Evolutionary conservation across 176 grass and related monocot genomes (phyloP).

Genomic region (Triticum dicoccoides): DNA sequence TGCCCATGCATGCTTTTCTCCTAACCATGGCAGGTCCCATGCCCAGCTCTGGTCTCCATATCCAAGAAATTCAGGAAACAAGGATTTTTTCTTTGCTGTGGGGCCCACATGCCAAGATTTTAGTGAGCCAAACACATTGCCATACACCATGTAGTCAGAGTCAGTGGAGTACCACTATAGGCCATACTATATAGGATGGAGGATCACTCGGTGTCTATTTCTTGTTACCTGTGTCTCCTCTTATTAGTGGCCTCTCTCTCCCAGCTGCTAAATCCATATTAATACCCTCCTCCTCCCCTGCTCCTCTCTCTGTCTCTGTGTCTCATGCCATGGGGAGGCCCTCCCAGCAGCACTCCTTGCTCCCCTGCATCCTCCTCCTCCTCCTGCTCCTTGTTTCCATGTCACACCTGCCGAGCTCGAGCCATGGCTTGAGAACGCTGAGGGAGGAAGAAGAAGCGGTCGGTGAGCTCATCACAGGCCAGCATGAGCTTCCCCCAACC

Average conservation of each 20-base stretch:
- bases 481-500: constrained; percentile 20
- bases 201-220: constrained; percentile 24
- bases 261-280: constrained; percentile 41
- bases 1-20: neutral
- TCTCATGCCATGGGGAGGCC: constrained; percentile 31
- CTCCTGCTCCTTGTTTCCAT: constrained; percentile 34
- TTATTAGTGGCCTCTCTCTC: neutral
- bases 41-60: constrained; percentile 1
- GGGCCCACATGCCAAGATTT: neutral
- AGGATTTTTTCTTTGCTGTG: neutral
- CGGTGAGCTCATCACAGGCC: constrained; percentile 4
- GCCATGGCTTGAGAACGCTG: constrained; percentile 34
- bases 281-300: constrained; percentile 44
- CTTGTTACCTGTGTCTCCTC: constrained; percentile 26
- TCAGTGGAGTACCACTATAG: neutral
- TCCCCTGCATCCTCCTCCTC: constrained; percentile 45
- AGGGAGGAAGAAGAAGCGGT: constrained; percentile 18
- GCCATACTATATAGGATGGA: neutral
- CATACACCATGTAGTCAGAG: constrained; percentile 21
- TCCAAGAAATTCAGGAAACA: neutral
- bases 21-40: neutral
- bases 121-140: neutral
- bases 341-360: neutral
- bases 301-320: neutral
- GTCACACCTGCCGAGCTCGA: constrained; percentile 26